Evolutionary conservation across 352 stramenopile species (phyloP), one percentile per base, ranked within the genome.

Genomic region (Phytophthora capsici): DNA sequence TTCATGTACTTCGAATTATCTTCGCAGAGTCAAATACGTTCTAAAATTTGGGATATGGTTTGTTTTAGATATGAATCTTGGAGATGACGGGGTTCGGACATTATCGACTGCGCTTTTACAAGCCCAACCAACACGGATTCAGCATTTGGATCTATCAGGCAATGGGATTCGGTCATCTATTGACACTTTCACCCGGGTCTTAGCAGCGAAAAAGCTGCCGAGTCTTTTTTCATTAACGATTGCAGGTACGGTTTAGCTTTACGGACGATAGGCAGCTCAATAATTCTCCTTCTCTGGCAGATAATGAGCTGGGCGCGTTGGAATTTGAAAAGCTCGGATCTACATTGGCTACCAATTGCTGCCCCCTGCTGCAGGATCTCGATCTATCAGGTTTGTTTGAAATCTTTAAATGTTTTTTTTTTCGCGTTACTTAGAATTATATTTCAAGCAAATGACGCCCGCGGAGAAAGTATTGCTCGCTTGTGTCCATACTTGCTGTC

Each of bases 401-500:
- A 25, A 37, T 20, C 4, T 23, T 26, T 26, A 14, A 20, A 1
- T 22, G 25, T 20, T 3, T 34, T 32, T 32, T 28, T 30, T 30
- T 30, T 10, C 26, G 26, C 23, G 23, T 26, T 26, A 26, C 23
- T 26, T 28, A 4, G 25, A 5, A 28, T 34, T 14, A 34, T 1
- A 34, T 13, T 34, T 34, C 1, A 34, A 91, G 82, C 53, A 23
- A 91, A 91, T 36, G 37, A 37, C n/a, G 74, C 69, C 19, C 47
- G 73, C 37, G 65, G 69, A 19, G 74, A 89, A 26, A 78, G 80
- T 1, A 75, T 81, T 20, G 68, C 58, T 5, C 73, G 69, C 32
- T 83, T 88, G 17, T 77, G 70, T 7, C 10, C 45, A 1, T 79
- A 89, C 22, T 62, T 91, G 19, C 40, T 46, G 5, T 87, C 71